phyloP scores from a whole-genome alignment of 345 rosid species.

The Triadica sebifera region DNA sequence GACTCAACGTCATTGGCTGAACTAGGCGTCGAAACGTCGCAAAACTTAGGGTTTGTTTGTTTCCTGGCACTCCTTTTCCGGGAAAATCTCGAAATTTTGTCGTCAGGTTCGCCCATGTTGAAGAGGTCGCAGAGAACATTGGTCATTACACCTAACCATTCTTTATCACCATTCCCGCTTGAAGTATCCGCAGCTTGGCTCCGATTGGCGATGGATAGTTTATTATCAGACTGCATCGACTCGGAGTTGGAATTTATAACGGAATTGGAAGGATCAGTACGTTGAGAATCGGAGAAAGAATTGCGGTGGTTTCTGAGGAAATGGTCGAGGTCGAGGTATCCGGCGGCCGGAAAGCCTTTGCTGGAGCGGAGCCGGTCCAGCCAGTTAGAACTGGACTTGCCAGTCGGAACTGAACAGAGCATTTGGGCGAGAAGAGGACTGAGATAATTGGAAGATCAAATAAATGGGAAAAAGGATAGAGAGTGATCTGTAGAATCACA shows the following conservation, averaged over 20 bases:
- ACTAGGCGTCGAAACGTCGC: conserved; percentile 30
- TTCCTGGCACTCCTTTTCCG: conserved; percentile 59
- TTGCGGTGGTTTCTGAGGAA: conserved; percentile 40
- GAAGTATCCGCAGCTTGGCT: conserved; percentile 22
- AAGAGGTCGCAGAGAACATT: conserved; percentile 82
- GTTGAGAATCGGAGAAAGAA: conserved; percentile 26
- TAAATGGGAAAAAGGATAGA: not conserved
- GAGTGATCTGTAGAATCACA: not conserved
- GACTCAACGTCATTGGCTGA: not conserved
- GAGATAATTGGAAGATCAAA: not conserved
- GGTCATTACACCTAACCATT: conserved; percentile 64
- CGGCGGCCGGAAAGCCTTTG: conserved; percentile 67
- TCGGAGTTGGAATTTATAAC: conserved; percentile 11
- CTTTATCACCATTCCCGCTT: conserved; percentile 15
- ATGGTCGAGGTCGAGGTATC: conserved; percentile 58
- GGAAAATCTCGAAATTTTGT: conserved; percentile 18
- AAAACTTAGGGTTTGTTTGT: conserved; percentile 74
- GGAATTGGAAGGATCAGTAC: conserved; percentile 41
- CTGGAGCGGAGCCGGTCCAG: conserved; percentile 79
- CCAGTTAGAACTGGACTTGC: conserved; percentile 68
- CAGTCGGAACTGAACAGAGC: conserved; percentile 60
- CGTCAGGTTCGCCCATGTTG: conserved; percentile 42
- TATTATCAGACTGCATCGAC: conserved; percentile 36
- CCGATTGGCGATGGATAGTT: conserved; percentile 16
- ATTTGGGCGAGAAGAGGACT: conserved; percentile 28